Conservation (phyloP, 352 stramenopile genomes). For the Salisapilia sapeloensis region DNA sequence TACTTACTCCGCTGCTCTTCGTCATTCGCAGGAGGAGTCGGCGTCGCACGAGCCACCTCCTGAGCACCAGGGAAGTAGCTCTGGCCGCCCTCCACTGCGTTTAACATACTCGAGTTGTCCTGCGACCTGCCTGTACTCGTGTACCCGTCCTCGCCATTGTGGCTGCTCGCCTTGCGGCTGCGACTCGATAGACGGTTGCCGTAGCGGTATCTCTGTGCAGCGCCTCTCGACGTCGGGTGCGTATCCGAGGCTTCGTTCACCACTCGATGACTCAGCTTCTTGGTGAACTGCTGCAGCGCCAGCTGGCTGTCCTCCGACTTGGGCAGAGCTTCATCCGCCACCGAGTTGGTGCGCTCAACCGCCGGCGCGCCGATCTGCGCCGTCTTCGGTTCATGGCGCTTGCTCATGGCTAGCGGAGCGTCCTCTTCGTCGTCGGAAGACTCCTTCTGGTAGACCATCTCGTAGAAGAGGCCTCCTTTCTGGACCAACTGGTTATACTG, state of each 20-base stretch:
- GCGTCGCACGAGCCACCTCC: constrained; percentile 13
- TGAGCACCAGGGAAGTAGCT: constrained; percentile 13
- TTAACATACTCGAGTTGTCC: constrained; percentile 51
- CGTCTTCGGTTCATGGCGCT: constrained; percentile 9
- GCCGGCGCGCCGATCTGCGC: constrained; percentile 7
- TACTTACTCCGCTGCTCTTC: constrained; percentile 72
- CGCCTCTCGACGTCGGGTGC: constrained; percentile 12
- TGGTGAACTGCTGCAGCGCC: constrained; percentile 73
- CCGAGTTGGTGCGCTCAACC: constrained; percentile 1
- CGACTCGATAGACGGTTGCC: constrained; percentile 47
- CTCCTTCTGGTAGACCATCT: constrained; percentile 75
- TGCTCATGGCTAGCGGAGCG: not conserved
- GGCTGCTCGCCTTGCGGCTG: constrained; percentile 43
- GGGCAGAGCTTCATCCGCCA: constrained; percentile 4
- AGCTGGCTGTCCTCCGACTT: constrained; percentile 24
- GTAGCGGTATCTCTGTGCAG: constrained; percentile 62
- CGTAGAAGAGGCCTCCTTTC: constrained; percentile 55
- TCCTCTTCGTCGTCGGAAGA: constrained; percentile 27
- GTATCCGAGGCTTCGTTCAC: constrained; percentile 31
- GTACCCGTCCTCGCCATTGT: constrained; percentile 25
- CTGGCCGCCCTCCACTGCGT: constrained; percentile 17
- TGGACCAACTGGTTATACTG: constrained; percentile 56
- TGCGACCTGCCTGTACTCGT: constrained; percentile 31
- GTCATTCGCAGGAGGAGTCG: constrained; percentile 18
- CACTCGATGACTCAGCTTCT: constrained; percentile 57